Evolutionary conservation across 2,329 filamentous ascomycete species (phyloP).

Genomic region (Fulvia fulva): DNA sequence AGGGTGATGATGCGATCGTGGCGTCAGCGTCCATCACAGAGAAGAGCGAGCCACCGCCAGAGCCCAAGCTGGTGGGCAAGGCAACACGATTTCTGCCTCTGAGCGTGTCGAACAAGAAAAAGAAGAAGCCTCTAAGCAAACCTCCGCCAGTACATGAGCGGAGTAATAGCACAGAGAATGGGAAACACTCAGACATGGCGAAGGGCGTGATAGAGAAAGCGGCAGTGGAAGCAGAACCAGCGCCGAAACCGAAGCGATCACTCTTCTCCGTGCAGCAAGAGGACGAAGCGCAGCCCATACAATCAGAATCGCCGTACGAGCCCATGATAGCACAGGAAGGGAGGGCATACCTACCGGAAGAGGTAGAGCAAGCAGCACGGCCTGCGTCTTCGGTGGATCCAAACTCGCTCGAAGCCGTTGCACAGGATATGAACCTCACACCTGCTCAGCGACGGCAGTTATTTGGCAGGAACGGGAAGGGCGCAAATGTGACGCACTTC

Average conservation of each 20-base stretch:
- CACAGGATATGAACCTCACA: constrained; percentile 73
- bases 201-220: background rate
- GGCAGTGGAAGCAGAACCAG: constrained; percentile 17
- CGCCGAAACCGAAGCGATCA: constrained; percentile 58
- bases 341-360: constrained; percentile 4
- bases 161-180: constrained; percentile 1
- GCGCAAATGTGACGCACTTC: constrained; percentile 69
- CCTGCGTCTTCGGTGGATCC: constrained; percentile 15
- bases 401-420: constrained; percentile 66
- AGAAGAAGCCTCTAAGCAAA: constrained; percentile 56
- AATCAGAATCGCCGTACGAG: constrained; percentile 30
- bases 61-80: constrained; percentile 69
- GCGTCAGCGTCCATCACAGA: constrained; percentile 37
- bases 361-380: constrained; percentile 8
- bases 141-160: constrained; percentile 4
- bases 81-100: constrained; percentile 85
- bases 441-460: constrained; percentile 74
- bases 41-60: constrained; percentile 36
- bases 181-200: constrained; percentile 1
- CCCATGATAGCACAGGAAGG: constrained; percentile 31
- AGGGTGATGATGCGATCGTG: constrained; percentile 19
- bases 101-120: constrained; percentile 72
- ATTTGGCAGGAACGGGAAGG: constrained; percentile 62
- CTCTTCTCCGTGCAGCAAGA: constrained; percentile 61
- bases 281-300: constrained; percentile 21